phyloP scores from a whole-genome alignment of 768 basidiomycete genomes.

The Leucogyrophana mollusca region DNA sequence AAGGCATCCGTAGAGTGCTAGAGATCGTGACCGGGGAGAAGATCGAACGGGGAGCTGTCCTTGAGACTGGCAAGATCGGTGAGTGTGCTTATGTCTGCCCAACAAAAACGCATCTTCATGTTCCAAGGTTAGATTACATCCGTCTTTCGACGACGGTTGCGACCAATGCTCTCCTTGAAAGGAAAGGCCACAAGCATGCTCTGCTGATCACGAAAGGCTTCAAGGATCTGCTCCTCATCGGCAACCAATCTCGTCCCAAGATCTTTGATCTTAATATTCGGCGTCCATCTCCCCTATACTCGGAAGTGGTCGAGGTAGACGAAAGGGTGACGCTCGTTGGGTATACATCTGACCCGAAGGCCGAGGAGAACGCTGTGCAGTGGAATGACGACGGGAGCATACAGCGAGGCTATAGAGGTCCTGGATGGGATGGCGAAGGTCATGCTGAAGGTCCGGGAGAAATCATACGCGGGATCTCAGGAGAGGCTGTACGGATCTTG shows the following conservation, averaged over 20 bases:
- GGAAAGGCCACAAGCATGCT: conserved; percentile 91
- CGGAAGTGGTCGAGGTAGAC: conserved; percentile 62
- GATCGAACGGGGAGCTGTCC: conserved; percentile 62
- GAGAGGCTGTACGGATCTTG: conserved; percentile 85
- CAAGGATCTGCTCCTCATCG: conserved; percentile 88
- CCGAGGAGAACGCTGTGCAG: conserved; percentile 71
- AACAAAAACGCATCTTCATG: background rate
- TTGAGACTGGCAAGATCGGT: conserved; percentile 85
- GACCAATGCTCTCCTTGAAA: conserved; percentile 92
- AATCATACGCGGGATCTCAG: conserved; percentile 79
- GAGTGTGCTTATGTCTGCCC: conserved; percentile 10
- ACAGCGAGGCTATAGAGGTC: conserved; percentile 66
- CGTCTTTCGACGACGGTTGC: conserved; percentile 93
- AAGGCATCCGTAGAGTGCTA: conserved; percentile 85
- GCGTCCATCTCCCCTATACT: conserved; percentile 74
- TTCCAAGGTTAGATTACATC: conserved; percentile 66
- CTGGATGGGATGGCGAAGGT: conserved; percentile 70
- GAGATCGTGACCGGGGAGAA: conserved; percentile 70
- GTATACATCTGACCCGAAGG: conserved; percentile 85
- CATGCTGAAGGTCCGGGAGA: conserved; percentile 78
- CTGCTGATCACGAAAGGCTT: conserved; percentile 90
- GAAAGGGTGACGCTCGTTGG: conserved; percentile 95
- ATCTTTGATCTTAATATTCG: conserved; percentile 95
- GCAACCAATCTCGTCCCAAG: conserved; percentile 91
- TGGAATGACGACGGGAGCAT: conserved; percentile 76